These are phyloP conservation scores for Allomyces macrogynus DNA, from an alignment of 192 early-diverging fungal species.

Conservation along the genomic window DNA sequence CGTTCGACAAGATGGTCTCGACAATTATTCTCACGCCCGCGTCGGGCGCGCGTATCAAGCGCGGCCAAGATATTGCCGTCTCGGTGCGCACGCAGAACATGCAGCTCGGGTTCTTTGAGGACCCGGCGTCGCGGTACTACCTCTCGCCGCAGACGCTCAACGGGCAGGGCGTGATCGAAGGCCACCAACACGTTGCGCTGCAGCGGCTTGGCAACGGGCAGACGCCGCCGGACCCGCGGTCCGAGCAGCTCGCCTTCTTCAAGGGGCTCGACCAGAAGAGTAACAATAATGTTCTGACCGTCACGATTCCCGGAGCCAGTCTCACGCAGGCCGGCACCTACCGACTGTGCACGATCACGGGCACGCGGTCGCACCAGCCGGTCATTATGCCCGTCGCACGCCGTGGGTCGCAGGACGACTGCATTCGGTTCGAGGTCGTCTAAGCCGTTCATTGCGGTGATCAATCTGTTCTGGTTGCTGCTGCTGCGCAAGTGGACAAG, in stretches of 20 bases:
- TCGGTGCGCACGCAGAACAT: background rate
- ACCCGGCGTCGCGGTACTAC: background rate
- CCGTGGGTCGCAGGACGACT: slow-evolving; percentile 9
- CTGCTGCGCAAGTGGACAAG: no score
- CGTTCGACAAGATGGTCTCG: background rate
- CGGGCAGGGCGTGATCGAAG: background rate
- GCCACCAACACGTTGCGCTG: background rate
- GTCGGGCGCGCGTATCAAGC: background rate
- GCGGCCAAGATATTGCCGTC: background rate
- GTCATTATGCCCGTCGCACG: slow-evolving; percentile 9
- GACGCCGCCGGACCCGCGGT: background rate
- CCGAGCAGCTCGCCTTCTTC: background rate
- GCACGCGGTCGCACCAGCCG: slow-evolving; percentile 1
- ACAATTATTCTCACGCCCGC: background rate
- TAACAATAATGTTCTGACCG: background rate
- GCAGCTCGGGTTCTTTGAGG: background rate
- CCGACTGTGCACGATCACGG: slow-evolving; percentile 5
- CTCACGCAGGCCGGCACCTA: background rate
- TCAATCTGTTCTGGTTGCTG: no score
- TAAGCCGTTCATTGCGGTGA: background rate
- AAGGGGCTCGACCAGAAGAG: background rate
- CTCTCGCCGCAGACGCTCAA: background rate
- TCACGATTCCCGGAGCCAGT: background rate
- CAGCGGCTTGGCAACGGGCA: background rate
- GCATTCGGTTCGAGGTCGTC: slow-evolving; percentile 2